phyloP scores from a whole-genome alignment of 208 protist genomes.

The Crithidia brevicula region DNA sequence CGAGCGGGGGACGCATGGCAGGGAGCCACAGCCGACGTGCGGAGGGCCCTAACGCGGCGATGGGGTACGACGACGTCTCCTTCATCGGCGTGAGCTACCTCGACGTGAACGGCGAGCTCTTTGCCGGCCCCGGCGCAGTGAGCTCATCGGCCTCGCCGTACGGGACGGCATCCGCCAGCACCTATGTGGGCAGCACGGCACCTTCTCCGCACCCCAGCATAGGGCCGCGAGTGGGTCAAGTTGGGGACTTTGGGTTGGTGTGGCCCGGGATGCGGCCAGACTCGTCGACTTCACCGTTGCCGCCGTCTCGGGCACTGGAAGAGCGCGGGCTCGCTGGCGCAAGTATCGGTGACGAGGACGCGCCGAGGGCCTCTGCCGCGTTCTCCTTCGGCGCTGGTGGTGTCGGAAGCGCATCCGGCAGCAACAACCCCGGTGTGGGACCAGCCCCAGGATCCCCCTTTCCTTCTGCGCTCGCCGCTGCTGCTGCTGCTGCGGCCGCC shows the following conservation, averaged over 20 bases:
- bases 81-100: conserved; percentile 30
- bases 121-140: background rate
- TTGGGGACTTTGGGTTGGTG: background rate
- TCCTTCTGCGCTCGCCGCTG: background rate
- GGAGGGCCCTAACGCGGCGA: conserved; percentile 3
- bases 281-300: conserved; percentile 4
- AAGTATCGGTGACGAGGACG: conserved; percentile 10
- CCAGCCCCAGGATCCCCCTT: conserved; percentile 6
- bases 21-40: conserved; percentile 1
- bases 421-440: background rate
- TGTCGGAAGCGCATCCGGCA: too few relatives aligned
- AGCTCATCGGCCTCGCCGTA: conserved; percentile 2
- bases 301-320: conserved; percentile 16
- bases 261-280: conserved; percentile 13
- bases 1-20: too few relatives aligned
- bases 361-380: too few relatives aligned
- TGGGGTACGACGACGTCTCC: conserved; percentile 11
- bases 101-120: background rate
- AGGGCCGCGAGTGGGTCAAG: background rate
- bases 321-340: conserved; percentile 7
- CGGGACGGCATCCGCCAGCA: background rate
- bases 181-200: background rate
- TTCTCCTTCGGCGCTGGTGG: too few relatives aligned
- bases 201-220: conserved; percentile 9
- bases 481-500: background rate